Evolutionary conservation across 169 alveolate species (phyloP), one percentile per base, ranked within the genome.

Genomic region (Plasmodium blacklocki): DNA sequence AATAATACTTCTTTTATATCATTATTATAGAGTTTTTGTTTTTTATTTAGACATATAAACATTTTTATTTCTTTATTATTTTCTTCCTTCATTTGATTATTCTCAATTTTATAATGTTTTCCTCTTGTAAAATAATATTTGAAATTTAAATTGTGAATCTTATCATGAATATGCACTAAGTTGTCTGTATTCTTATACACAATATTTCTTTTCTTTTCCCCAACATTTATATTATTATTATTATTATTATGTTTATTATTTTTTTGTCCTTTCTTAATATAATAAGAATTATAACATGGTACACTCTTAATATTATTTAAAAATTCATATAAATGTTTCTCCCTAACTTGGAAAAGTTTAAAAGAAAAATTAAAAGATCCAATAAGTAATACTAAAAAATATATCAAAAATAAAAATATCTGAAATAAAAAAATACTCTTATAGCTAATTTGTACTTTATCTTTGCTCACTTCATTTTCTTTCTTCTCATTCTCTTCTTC

Each of bases 291-390:
- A 71, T 66, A 15, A 56, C 88, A 78, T 21, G 76, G 8, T 52
- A 68, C 50, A 15, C 70, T 63, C 26, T 71, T 58, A 49, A 71
- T 86, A 45, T 39, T 73, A n/a, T 70, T 32, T 12, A 86, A 32
- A 50, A 62, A 26, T 74, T 86, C 92, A 56, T 86, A 29, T 26
- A 86, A 63, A 74, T 86, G 92, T 67, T 86, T 86, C 59, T 86
- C 92, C 47, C 66, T 71, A 32, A 67, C 92, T 72, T 86, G 92
- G 26, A 60, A 71, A 15, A 86, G 87, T 58, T 86, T 86, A 60
- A 86, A 86, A 52, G 71, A 43, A 73, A 86, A 86, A 60, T 86
- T 86, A 72, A 70, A 86, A 21, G 92, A 86, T n/a, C 92, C 92
- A 64, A 86, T 72, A 1, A 86, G 52, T 18, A 86, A 56, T 43